Conservation (phyloP, 768 basidiomycete species). For the Holtermanniella nyarrowii region DNA sequence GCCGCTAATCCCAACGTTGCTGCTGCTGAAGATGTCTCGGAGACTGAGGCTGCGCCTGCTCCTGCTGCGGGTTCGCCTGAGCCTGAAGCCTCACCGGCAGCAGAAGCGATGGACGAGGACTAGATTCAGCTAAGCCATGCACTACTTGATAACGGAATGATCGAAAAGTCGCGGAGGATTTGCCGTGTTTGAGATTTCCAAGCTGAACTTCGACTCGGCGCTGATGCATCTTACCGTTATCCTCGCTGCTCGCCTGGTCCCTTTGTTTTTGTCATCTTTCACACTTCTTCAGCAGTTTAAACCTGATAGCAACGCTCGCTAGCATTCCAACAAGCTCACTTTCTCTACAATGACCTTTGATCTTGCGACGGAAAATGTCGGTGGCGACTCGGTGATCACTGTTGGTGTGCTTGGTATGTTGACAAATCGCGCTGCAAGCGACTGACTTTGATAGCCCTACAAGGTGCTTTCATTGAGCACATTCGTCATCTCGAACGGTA, state of each 20-base stretch:
- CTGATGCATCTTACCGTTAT: too few relatives aligned
- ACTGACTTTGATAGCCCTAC: slow-evolving; percentile 53
- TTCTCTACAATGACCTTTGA: slow-evolving; percentile 11
- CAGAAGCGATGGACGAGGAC: slow-evolving; percentile 49
- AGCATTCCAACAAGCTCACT: too few relatives aligned
- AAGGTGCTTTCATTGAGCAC: slow-evolving; percentile 89
- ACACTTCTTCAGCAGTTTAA: too few relatives aligned
- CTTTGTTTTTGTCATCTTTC: too few relatives aligned
- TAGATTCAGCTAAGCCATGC: too few relatives aligned
- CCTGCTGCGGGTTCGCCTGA: neutral
- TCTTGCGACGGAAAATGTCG: slow-evolving; percentile 1
- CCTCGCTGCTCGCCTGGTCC: too few relatives aligned
- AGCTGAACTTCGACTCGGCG: too few relatives aligned
- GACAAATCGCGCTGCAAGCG: neutral
- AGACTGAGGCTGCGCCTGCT: neutral
- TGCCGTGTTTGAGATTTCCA: too few relatives aligned
- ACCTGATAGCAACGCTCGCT: too few relatives aligned
- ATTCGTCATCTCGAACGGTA: slow-evolving; percentile 56
- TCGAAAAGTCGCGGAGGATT: too few relatives aligned
- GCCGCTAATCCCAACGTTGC: neutral
- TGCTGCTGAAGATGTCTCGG: neutral
- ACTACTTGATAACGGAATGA: too few relatives aligned
- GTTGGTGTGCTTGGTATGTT: slow-evolving; percentile 33
- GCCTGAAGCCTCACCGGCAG: neutral
- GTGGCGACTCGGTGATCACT: slow-evolving; percentile 4